phyloP scores from a whole-genome alignment of 108 stramenopile genomes.

The Chaetoceros muelleri region DNA sequence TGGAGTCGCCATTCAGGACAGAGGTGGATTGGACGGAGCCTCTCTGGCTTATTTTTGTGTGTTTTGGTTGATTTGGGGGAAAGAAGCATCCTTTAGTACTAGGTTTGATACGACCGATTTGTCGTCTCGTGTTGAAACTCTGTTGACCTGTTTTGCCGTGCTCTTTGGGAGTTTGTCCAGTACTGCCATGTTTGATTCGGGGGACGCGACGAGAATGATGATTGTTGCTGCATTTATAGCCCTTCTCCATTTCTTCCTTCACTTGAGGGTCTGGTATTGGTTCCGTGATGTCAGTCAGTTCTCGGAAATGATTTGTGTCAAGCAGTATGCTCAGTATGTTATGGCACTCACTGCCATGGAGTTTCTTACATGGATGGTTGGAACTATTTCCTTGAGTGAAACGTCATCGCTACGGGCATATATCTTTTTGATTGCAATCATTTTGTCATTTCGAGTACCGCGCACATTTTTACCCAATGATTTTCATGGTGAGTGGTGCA shows the following conservation, averaged over 20 bases:
- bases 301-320: slow-evolving; percentile 34
- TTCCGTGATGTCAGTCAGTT: slow-evolving; percentile 22
- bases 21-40: slow-evolving; percentile 32
- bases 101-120: slow-evolving; percentile 76
- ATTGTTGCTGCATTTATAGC: slow-evolving; percentile 55
- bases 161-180: slow-evolving; percentile 57
- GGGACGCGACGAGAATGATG: slow-evolving; percentile 59
- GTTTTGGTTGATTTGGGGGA: slow-evolving; percentile 76
- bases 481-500: slow-evolving; percentile 54
- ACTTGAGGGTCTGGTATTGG: slow-evolving; percentile 50
- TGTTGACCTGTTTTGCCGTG: slow-evolving; percentile 70
- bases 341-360: slow-evolving; percentile 43
- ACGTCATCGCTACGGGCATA: slow-evolving; percentile 29
- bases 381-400: slow-evolving; percentile 21
- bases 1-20: slow-evolving; percentile 49
- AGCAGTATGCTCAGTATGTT: slow-evolving; percentile 46
- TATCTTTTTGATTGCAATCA: slow-evolving; percentile 40
- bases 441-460: slow-evolving; percentile 50
- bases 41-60: slow-evolving; percentile 66
- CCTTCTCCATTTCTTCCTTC: slow-evolving; percentile 39
- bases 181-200: slow-evolving; percentile 37
- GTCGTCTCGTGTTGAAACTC: slow-evolving; percentile 46
- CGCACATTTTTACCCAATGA: slow-evolving; percentile 69
- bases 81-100: slow-evolving; percentile 62
- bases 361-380: slow-evolving; percentile 41